Evolutionary conservation across 169 alveolate species (phyloP).

Genomic region (Plasmodium malariae): DNA sequence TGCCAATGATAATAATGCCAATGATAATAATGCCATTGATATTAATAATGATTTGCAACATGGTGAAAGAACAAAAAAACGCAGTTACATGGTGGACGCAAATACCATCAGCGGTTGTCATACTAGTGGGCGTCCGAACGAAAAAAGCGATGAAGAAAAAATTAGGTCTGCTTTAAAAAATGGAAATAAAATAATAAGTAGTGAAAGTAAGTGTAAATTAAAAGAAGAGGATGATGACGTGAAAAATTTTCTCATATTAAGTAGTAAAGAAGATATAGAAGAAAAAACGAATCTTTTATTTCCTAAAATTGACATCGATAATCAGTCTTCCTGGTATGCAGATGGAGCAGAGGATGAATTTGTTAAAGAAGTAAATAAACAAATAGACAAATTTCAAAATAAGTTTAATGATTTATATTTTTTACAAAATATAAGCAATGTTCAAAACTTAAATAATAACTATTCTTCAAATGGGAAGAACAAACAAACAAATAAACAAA

Average conservation of each 20-base stretch:
- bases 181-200: not conserved
- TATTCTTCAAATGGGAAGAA: not conserved
- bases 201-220: conserved; percentile 10
- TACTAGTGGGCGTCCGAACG: too few relatives aligned
- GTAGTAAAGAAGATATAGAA: conserved; percentile 19
- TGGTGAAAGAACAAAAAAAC: too few relatives aligned
- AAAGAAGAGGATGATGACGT: conserved; percentile 19
- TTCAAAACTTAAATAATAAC: not conserved
- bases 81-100: too few relatives aligned
- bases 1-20: too few relatives aligned
- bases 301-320: conserved; percentile 40
- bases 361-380: conserved; percentile 32
- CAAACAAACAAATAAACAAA: not conserved
- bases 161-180: not conserved
- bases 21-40: too few relatives aligned
- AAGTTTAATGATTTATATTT: conserved; percentile 13
- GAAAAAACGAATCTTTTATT: conserved; percentile 26
- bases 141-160: too few relatives aligned
- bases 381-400: conserved; percentile 45
- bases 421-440: not conserved
- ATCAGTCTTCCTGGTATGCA: not conserved
- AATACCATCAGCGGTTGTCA: too few relatives aligned
- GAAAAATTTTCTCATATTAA: not conserved
- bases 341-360: conserved; percentile 17
- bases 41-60: too few relatives aligned